These are phyloP conservation scores for Epichloe brachyelytri DNA, from an alignment of 2,329 filamentous ascomycete genomes.

Conservation along the genomic window DNA sequence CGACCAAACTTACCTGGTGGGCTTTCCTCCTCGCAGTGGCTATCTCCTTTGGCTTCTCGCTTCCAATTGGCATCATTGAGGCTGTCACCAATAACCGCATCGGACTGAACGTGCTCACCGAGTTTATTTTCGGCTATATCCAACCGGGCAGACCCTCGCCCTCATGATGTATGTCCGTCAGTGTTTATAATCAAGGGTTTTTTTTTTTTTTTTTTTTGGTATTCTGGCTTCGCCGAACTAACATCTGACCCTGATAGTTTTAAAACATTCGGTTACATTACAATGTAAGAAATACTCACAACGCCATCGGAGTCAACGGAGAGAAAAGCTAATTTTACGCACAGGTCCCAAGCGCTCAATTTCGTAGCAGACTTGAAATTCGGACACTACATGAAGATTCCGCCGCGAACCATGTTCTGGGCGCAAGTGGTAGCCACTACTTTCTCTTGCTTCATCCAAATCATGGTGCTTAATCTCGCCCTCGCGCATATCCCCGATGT, in stretches of 20 bases:
- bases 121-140: conserved; percentile 65
- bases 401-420: conserved; percentile 53
- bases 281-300: conserved; percentile 28
- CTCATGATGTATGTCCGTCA: conserved; percentile 49
- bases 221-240: background rate
- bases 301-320: background rate
- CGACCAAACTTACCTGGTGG: conserved; percentile 61
- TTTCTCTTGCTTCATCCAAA: conserved; percentile 53
- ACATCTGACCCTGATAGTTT: conserved; percentile 27
- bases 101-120: conserved; percentile 60
- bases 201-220: background rate
- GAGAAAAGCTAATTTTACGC: conserved; percentile 2
- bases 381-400: conserved; percentile 62
- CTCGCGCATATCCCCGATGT: conserved; percentile 49
- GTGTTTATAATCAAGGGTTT: background rate
- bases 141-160: conserved; percentile 59
- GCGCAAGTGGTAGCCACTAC: conserved; percentile 53
- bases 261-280: conserved; percentile 51
- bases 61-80: conserved; percentile 58
- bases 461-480: conserved; percentile 49
- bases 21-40: conserved; percentile 53
- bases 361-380: conserved; percentile 57
- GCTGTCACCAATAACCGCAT: conserved; percentile 60
- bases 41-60: conserved; percentile 49
- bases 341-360: conserved; percentile 44